Percentiles rank a stretch among this genome's conserved stretches.
Conservation (phyloP, 768 basidiomycete genomes). For the Leccinum arenicola region DNA sequence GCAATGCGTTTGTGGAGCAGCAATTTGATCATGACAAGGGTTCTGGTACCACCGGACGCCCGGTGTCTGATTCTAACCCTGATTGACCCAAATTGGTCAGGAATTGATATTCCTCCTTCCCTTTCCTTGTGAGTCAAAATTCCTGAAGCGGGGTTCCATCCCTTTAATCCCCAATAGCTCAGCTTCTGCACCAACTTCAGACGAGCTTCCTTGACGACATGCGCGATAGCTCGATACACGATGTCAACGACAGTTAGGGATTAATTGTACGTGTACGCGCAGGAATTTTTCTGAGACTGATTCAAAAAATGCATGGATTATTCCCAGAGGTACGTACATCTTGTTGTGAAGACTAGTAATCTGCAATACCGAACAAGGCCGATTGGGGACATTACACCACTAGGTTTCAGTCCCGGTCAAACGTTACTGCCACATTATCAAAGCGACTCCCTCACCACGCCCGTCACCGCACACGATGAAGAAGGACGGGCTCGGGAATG, state of each 20-base stretch:
- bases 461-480: background rate
- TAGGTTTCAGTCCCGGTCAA: background rate
- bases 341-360: background rate
- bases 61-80: background rate
- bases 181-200: background rate
- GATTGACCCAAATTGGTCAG: slow-evolving; percentile 5
- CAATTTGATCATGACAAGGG: background rate
- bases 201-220: background rate
- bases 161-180: background rate
- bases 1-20: background rate
- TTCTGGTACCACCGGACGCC: slow-evolving; percentile 4
- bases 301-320: background rate
- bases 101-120: background rate
- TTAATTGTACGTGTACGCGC: slow-evolving; percentile 13
- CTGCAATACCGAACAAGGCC: background rate
- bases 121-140: slow-evolving; percentile 1
- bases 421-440: background rate
- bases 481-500: slow-evolving; percentile 8
- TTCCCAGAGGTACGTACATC: background rate
- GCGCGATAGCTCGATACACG: background rate
- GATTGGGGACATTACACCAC: background rate
- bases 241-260: background rate
- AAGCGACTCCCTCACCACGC: background rate
- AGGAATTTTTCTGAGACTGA: background rate
- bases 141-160: background rate